These are phyloP conservation scores for Gelatoporia subvermispora DNA, from an alignment of 768 basidiomycete genomes.

Conservation along the genomic window DNA sequence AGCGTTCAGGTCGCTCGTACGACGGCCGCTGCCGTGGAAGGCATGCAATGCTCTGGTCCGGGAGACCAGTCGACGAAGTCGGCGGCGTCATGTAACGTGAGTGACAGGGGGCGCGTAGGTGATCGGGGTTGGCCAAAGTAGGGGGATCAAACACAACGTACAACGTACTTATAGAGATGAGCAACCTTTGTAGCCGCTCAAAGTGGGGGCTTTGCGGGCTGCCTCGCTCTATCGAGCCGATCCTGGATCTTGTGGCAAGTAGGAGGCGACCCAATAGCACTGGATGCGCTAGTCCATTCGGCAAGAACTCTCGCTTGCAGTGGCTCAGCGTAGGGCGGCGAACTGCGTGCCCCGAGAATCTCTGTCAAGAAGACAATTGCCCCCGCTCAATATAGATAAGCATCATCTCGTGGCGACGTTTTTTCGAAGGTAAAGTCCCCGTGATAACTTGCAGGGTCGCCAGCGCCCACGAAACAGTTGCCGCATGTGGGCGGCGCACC, in stretches of 20 bases:
- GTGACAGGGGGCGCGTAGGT: constrained; percentile 16
- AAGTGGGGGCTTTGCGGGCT: too few species aligned
- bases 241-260: constrained; percentile 1
- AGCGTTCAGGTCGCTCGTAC: constrained; percentile 17
- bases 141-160: constrained; percentile 11
- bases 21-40: not conserved
- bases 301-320: constrained; percentile 1
- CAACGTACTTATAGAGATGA: constrained; percentile 12
- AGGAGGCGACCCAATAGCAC: not conserved
- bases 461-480: not conserved
- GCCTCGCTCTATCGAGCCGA: not conserved
- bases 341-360: constrained; percentile 12
- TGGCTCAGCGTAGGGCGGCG: not conserved
- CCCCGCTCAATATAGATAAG: constrained; percentile 5
- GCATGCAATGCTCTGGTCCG: constrained; percentile 10
- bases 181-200: not conserved
- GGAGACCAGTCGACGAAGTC: constrained; percentile 12
- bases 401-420: not conserved
- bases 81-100: constrained; percentile 22
- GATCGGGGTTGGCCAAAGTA: constrained; percentile 19
- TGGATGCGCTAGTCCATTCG: constrained; percentile 1
- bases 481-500: too few species aligned
- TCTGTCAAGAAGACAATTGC: constrained; percentile 8
- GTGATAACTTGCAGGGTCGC: not conserved
- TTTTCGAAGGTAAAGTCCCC: not conserved